phyloP scores from a whole-genome alignment of 1,284 basidiomycete species.

The Ustilago trichophora region DNA sequence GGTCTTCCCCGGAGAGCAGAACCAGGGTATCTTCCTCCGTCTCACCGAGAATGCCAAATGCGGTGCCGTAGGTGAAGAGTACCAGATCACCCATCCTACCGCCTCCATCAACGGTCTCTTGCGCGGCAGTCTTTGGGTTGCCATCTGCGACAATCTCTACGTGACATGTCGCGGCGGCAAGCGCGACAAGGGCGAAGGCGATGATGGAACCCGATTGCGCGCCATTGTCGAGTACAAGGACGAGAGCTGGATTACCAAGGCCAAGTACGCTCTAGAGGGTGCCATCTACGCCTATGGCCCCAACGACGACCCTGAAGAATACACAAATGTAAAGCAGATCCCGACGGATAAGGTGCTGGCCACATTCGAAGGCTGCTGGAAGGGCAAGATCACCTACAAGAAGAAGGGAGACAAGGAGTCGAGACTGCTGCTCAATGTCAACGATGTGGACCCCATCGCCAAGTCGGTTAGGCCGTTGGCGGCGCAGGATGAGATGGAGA shows the following conservation, averaged over 20 bases:
- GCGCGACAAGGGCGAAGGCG: constrained; percentile 64
- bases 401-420: constrained; percentile 76
- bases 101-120: constrained; percentile 91
- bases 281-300: constrained; percentile 81
- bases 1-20: constrained; percentile 73
- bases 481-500: constrained; percentile 82
- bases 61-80: constrained; percentile 56
- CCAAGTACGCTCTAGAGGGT: constrained; percentile 87
- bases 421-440: constrained; percentile 79
- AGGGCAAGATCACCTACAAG: constrained; percentile 81
- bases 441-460: constrained; percentile 78
- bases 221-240: constrained; percentile 94
- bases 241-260: constrained; percentile 92
- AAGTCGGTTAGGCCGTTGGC: constrained; percentile 85
- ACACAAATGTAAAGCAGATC: constrained; percentile 90
- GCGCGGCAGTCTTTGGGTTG: constrained; percentile 88
- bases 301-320: constrained; percentile 72
- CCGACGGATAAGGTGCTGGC: constrained; percentile 81
- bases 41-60: constrained; percentile 53
- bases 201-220: constrained; percentile 71
- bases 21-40: constrained; percentile 78
- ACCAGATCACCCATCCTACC: constrained; percentile 84
- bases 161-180: constrained; percentile 81
- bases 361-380: constrained; percentile 88
- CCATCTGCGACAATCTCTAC: constrained; percentile 79